Evolutionary conservation across 225 moss, liverwort and hornwort species (phyloP), one percentile per base, ranked within the genome.

Genomic region (Bryum argenteum): DNA sequence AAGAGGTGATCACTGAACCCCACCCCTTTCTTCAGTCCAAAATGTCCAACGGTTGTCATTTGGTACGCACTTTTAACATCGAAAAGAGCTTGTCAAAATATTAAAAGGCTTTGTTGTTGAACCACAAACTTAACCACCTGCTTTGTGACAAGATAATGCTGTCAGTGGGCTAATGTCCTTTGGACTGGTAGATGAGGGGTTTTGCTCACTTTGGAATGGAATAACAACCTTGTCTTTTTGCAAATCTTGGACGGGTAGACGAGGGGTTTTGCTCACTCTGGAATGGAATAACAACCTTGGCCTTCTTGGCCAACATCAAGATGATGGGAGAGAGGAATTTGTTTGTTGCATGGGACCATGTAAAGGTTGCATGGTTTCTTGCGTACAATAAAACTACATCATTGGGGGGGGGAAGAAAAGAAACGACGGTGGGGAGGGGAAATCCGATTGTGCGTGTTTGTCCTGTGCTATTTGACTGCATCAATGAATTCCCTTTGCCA

Each of bases 401-500:
- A 77, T 77, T 63, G 72, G 42, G 52, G 42, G 1, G 43, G 17
- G n/a, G n/a, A n/a, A n/a, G n/a, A n/a, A n/a, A n/a, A n/a, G n/a
- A 67, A 54, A 55, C 61, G 5, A 40, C 21, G 10, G 43, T 10
- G 47, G 18, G 7, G 17, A 24, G 42, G 50, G 40, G 63, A 63
- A 63, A 64, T 20, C 18, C 47, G 40, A 43, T 44, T 69, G n/a
- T n/a, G n/a, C n/a, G n/a, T n/a, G n/a, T 77, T 73, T 81, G 81
- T 73, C 77, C 54, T 33, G 0, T n/a, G 9, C 26, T 60, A 26
- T 68, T 77, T 77, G 81, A 69, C 72, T 0, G 1, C 16, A 24
- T 77, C 63, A 52, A 58, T 42, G 0, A 55, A 19, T 37, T 55
- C 38, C 12, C 17, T 0, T 5, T 0, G 20, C 6, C 41, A 51